Evolutionary conservation across 495 filamentous ascomycete species (phyloP).

Genomic region (Symbiotaphrina buchneri): DNA sequence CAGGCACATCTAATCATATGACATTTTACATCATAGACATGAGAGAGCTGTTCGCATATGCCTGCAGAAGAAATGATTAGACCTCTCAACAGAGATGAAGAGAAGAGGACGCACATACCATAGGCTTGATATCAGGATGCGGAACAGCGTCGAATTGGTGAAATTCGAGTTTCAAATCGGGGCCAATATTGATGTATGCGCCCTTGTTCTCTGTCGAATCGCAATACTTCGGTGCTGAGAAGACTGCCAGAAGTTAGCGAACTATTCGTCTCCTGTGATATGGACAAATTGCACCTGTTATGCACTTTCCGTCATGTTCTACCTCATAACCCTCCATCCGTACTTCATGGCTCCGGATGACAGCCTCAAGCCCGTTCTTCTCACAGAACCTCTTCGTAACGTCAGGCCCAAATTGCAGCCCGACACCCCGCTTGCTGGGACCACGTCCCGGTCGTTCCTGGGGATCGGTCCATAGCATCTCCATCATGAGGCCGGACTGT

Average conservation of each 20-base stretch:
- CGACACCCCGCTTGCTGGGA: slow-evolving; percentile 91
- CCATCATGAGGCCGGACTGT: slow-evolving; percentile 95
- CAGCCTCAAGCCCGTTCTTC: slow-evolving; percentile 75
- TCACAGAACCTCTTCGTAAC: slow-evolving; percentile 96
- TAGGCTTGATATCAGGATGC: slow-evolving; percentile 84
- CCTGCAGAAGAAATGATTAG: background rate
- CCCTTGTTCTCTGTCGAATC: slow-evolving; percentile 96
- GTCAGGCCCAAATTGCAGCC: slow-evolving; percentile 90
- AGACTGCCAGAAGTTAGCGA: slow-evolving; percentile 31
- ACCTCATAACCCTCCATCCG: slow-evolving; percentile 96
- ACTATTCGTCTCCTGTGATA: background rate
- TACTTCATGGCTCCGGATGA: slow-evolving; percentile 95
- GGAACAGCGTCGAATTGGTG: slow-evolving; percentile 90
- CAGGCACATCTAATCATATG: too few relatives aligned
- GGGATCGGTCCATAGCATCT: slow-evolving; percentile 99
- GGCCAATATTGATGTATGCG: slow-evolving; percentile 92
- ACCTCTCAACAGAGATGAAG: background rate
- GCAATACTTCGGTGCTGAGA: slow-evolving; percentile 95
- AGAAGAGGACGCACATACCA: slow-evolving; percentile 32
- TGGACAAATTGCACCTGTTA: slow-evolving; percentile 40
- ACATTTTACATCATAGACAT: slow-evolving; percentile 5
- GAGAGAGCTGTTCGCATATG: slow-evolving; percentile 3
- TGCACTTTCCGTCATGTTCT: slow-evolving; percentile 88
- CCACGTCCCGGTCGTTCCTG: slow-evolving; percentile 67
- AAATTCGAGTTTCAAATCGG: slow-evolving; percentile 76